These are phyloP conservation scores for Forsythia suspensa DNA, from an alignment of 257 asterid genomes.

Conservation along the genomic window DNA sequence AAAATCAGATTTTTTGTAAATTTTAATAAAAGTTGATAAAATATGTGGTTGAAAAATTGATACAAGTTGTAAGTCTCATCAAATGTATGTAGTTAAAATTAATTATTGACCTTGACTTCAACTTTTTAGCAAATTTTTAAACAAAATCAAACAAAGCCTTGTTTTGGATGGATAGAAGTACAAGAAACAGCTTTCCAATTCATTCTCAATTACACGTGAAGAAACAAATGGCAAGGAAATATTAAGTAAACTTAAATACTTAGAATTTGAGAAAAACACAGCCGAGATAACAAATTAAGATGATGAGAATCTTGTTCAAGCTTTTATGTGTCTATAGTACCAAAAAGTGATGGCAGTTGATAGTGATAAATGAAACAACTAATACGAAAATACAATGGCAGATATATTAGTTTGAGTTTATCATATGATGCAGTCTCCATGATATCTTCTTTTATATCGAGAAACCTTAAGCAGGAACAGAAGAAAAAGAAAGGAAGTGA, in stretches of 20 bases:
- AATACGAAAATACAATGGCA: neutral
- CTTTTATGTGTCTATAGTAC: neutral
- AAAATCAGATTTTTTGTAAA: too few relatives aligned
- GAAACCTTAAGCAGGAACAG: neutral
- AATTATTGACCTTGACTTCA: too few relatives aligned
- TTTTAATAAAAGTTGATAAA: too few relatives aligned
- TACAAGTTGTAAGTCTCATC: too few relatives aligned
- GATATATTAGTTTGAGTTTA: neutral
- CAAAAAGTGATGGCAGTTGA: neutral
- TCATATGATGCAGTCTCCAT: neutral
- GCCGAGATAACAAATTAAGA: neutral
- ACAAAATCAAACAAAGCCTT: too few relatives aligned
- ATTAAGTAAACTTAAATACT: neutral
- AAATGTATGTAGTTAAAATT: too few relatives aligned
- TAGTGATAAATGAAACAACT: neutral
- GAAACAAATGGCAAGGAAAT: neutral
- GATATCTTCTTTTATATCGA: neutral
- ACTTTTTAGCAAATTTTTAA: too few relatives aligned
- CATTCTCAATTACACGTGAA: neutral
- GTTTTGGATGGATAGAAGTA: neutral
- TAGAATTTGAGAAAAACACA: neutral
- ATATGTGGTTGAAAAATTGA: too few relatives aligned
- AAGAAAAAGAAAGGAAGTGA: neutral
- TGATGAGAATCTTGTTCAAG: neutral
- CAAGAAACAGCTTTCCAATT: neutral